These are phyloP conservation scores for Musa schizocarpa DNA, from an alignment of 176 grass and related monocot species.

Conservation along the genomic window DNA sequence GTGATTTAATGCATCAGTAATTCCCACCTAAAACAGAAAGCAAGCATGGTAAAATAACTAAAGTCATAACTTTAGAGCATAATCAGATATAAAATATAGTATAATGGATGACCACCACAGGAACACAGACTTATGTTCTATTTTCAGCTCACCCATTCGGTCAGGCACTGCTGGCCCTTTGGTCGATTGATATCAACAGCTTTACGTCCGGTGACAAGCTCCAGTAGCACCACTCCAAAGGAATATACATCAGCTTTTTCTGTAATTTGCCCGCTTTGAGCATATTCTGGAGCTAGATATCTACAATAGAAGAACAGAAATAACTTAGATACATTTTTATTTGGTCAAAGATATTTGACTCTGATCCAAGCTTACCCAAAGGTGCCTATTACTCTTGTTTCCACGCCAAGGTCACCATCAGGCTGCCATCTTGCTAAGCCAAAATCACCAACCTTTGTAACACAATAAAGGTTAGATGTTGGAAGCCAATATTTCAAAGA, in stretches of 20 bases:
- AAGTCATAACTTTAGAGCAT: background rate
- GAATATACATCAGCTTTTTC: constrained; percentile 98
- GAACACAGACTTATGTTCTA: too few relatives aligned
- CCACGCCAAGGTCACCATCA: constrained; percentile 86
- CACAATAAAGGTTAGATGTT: background rate
- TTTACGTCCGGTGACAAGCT: constrained; percentile 90
- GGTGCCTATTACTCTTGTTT: constrained; percentile 96
- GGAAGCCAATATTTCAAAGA: constrained; percentile 14
- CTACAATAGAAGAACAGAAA: constrained; percentile 24
- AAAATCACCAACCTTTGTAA: constrained; percentile 69
- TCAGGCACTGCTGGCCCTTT: constrained; percentile 93
- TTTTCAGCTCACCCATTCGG: constrained; percentile 73
- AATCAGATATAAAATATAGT: background rate
- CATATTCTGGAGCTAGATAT: constrained; percentile 88
- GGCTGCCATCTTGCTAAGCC: constrained; percentile 95
- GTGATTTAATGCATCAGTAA: background rate
- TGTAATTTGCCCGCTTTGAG: constrained; percentile 92
- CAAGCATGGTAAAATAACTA: background rate
- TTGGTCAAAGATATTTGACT: background rate
- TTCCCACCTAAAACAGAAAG: background rate
- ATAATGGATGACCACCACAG: too few relatives aligned
- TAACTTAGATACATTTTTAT: constrained; percentile 4
- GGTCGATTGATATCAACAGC: constrained; percentile 93
- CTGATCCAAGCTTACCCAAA: constrained; percentile 46
- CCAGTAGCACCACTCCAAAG: constrained; percentile 90